Evolutionary conservation across 371 early-diverging fungal species (phyloP).

Genomic region (Rhizopus microsporus): DNA sequence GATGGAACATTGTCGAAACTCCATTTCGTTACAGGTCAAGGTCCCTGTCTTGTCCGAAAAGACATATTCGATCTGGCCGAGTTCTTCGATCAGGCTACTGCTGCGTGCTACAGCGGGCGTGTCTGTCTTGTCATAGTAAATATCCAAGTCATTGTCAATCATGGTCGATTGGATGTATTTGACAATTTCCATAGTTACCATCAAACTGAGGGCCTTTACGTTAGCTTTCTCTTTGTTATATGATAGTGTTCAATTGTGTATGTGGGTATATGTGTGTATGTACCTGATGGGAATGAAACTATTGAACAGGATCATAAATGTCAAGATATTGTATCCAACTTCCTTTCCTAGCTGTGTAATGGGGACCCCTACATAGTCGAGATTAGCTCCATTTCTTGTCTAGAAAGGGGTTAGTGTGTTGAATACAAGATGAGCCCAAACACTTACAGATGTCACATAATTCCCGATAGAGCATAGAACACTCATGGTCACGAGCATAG

Average conservation of each 20-base stretch:
- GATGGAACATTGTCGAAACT: slow-evolving; percentile 85
- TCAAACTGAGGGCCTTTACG: slow-evolving; percentile 52
- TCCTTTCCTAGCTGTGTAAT: slow-evolving; percentile 37
- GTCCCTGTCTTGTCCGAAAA: slow-evolving; percentile 96
- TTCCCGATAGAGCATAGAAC: slow-evolving; percentile 81
- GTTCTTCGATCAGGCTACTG: slow-evolving; percentile 90
- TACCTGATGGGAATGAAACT: slow-evolving; percentile 90
- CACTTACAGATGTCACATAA: slow-evolving; percentile 50
- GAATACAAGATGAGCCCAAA: not conserved
- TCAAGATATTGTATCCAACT: slow-evolving; percentile 74
- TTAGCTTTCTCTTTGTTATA: not conserved
- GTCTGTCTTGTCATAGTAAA: slow-evolving; percentile 82
- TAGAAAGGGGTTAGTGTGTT: not conserved
- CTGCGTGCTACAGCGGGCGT: slow-evolving; percentile 89
- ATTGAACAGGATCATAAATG: slow-evolving; percentile 88
- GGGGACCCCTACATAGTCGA: slow-evolving; percentile 9
- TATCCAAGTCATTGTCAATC: slow-evolving; percentile 83
- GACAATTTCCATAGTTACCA: slow-evolving; percentile 92
- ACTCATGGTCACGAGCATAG: slow-evolving; percentile 81
- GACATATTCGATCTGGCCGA: slow-evolving; percentile 87
- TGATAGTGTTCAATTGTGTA: not conserved
- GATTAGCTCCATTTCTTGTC: slow-evolving; percentile 3
- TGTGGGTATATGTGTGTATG: not conserved
- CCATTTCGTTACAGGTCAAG: slow-evolving; percentile 96
- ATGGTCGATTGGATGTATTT: slow-evolving; percentile 80